Conservation (phyloP, 306 rosid species). For the cucumber (Cucumis sativus) region Cucumber_9930_V3 NC_026655.2:25073501-25074000, state of each 20-base stretch:
- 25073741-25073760: constrained; percentile 50
- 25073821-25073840: neutral
- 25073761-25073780: constrained; percentile 46
- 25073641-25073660: constrained; percentile 66
- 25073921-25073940: constrained; percentile 82
- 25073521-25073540: constrained; percentile 75
- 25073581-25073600: constrained; percentile 47
- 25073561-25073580: constrained; percentile 64
- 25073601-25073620: constrained; percentile 43
- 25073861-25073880: constrained; percentile 86
- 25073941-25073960: constrained; percentile 53
- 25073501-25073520: constrained; percentile 44
- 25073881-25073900: constrained; percentile 75
- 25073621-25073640: constrained; percentile 45
- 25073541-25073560: constrained; percentile 62
- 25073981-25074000: constrained; percentile 47
- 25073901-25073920: constrained; percentile 48
- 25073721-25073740: constrained; percentile 38
- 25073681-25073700: constrained; percentile 35
- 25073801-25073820: neutral
- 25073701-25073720: constrained; percentile 31
- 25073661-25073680: constrained; percentile 50
- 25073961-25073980: constrained; percentile 62
- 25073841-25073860: constrained; percentile 41
- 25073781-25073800: neutral